A percentile compares a stretch with the other conserved stretches of the same genome.
These are phyloP conservation scores for Mrakia hoshinonis DNA, from an alignment of 768 basidiomycete species.

Conservation along the genomic window DNA sequence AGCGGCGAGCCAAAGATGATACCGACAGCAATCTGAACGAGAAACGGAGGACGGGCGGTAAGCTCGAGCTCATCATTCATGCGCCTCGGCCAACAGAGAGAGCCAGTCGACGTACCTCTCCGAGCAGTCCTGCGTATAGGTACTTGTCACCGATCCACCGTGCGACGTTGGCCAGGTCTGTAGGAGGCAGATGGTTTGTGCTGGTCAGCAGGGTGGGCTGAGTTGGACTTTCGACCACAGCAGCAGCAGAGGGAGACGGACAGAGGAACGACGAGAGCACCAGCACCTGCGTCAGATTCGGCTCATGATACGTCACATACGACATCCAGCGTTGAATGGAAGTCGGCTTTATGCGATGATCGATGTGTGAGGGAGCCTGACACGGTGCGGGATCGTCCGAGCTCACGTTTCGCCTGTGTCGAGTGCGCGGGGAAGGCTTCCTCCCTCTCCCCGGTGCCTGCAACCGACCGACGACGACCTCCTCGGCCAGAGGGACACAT, in stretches of 20 bases:
- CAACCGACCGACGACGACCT: not conserved
- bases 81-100: not conserved
- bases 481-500: not conserved
- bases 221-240: too few relatives aligned
- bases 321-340: not conserved
- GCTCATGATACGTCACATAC: constrained; percentile 41
- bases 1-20: constrained; percentile 52
- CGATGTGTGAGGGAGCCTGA: too few relatives aligned
- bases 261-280: constrained; percentile 51
- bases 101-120: not conserved
- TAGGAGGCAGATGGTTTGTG: not conserved
- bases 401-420: too few relatives aligned
- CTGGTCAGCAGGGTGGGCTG: too few relatives aligned
- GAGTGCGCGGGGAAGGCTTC: not conserved
- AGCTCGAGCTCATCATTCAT: not conserved
- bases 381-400: too few relatives aligned
- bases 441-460: too few relatives aligned
- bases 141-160: constrained; percentile 44
- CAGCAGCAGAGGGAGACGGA: not conserved
- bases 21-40: constrained; percentile 53
- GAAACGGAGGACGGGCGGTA: constrained; percentile 30
- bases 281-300: constrained; percentile 42
- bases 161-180: constrained; percentile 47
- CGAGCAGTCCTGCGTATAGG: constrained; percentile 43
- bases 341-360: not conserved